Conservation (phyloP, 768 basidiomycete species). For the Botryobasidium botryosum region DNA sequence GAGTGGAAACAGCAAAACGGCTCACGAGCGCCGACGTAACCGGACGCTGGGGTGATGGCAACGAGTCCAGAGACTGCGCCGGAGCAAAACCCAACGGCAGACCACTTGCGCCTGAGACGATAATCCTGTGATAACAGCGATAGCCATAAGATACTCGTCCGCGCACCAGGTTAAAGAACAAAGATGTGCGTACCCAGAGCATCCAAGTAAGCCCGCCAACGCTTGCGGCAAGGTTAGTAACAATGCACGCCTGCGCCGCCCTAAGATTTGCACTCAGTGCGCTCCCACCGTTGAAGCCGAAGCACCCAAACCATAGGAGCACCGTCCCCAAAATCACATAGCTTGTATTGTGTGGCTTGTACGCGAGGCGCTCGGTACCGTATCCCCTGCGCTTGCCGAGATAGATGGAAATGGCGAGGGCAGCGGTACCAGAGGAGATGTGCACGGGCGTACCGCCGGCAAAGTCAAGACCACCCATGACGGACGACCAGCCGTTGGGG, state of each 20-base stretch:
- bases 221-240: slow-evolving; percentile 79
- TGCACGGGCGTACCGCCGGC: slow-evolving; percentile 97
- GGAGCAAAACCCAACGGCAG: slow-evolving; percentile 83
- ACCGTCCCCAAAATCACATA: slow-evolving; percentile 83
- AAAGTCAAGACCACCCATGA: slow-evolving; percentile 72
- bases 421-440: slow-evolving; percentile 86
- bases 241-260: slow-evolving; percentile 73
- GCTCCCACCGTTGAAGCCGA: slow-evolving; percentile 80
- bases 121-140: slow-evolving; percentile 35
- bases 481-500: slow-evolving; percentile 50
- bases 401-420: slow-evolving; percentile 58
- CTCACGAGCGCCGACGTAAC: slow-evolving; percentile 61
- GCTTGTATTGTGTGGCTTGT: slow-evolving; percentile 84
- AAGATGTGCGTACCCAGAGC: slow-evolving; percentile 41
- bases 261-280: slow-evolving; percentile 77
- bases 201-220: slow-evolving; percentile 83
- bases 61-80: slow-evolving; percentile 82
- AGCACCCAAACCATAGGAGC: slow-evolving; percentile 91
- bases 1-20: not conserved
- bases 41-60: slow-evolving; percentile 75
- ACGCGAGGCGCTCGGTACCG: slow-evolving; percentile 74
- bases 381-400: slow-evolving; percentile 83
- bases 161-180: not conserved
- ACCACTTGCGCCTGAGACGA: slow-evolving; percentile 84
- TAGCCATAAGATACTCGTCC: too few species aligned